These are phyloP conservation scores for Tetrapisispora phaffii DNA, from an alignment of 805 yeast genomes.

Conservation along the genomic window DNA sequence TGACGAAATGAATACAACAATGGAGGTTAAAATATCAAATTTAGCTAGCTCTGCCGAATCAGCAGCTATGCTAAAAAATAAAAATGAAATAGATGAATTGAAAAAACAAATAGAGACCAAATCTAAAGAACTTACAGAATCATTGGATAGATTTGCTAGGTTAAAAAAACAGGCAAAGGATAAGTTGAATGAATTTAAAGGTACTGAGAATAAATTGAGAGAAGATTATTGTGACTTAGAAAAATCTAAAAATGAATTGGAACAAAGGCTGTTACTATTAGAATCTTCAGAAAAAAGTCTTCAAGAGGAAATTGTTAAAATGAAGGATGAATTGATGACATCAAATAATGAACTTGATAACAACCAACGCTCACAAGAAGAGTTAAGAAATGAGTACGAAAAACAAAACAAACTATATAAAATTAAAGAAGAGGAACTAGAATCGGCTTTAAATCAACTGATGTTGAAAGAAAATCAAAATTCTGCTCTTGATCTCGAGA, in stretches of 20 bases:
- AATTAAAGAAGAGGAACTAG: neutral
- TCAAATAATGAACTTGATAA: conserved; percentile 17
- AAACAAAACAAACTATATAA: conserved; percentile 13
- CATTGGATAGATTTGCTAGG: conserved; percentile 25
- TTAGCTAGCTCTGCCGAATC: neutral
- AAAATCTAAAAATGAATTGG: conserved; percentile 5
- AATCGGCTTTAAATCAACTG: conserved; percentile 8
- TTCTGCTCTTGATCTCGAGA: neutral
- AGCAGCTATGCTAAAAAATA: neutral
- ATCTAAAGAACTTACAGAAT: conserved; percentile 23
- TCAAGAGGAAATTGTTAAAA: conserved; percentile 1
- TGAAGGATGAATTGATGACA: conserved; percentile 8
- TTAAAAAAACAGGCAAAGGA: conserved; percentile 31
- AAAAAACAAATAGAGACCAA: conserved; percentile 16
- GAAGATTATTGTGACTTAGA: conserved; percentile 28
- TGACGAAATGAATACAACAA: conserved; percentile 24
- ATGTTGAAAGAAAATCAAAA: conserved; percentile 1
- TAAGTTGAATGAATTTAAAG: conserved; percentile 22
- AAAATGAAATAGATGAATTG: conserved; percentile 3
- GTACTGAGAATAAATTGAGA: conserved; percentile 33
- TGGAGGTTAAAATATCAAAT: neutral
- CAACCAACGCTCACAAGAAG: neutral
- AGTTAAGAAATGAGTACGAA: neutral
- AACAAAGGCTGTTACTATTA: conserved; percentile 12
- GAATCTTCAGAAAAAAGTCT: conserved; percentile 7